A percentile compares a stretch with the other conserved stretches of the same genome.
Conservation (phyloP, 768 basidiomycete genomes). For the Macrolepiota albuminosa region DNA sequence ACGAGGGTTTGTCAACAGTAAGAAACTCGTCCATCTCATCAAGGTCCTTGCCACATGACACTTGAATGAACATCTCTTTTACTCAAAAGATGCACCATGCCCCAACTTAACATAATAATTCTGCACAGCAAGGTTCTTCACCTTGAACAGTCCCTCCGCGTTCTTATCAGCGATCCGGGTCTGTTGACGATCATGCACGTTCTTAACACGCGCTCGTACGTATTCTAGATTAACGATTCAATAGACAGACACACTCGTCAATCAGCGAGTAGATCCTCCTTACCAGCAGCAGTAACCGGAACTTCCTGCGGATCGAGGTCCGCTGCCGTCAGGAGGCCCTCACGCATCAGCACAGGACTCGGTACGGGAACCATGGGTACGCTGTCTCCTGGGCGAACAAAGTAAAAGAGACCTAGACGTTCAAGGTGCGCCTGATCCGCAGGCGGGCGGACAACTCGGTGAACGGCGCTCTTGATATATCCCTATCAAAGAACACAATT, state of each 20-base stretch:
- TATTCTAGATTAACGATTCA: background rate
- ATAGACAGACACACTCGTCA: background rate
- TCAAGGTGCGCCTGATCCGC: conserved; percentile 35
- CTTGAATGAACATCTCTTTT: background rate
- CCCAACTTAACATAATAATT: conserved; percentile 4
- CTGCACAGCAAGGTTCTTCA: conserved; percentile 11
- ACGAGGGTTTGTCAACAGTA: background rate
- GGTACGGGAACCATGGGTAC: conserved; percentile 30
- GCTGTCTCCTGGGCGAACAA: conserved; percentile 35
- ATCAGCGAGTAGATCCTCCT: background rate
- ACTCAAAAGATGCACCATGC: background rate
- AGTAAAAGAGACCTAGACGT: conserved; percentile 44
- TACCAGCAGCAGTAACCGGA: conserved; percentile 1
- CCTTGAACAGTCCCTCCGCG: conserved; percentile 4
- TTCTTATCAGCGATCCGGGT: conserved; percentile 2
- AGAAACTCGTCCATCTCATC: background rate
- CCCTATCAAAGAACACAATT: conserved; percentile 17
- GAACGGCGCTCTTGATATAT: conserved; percentile 43
- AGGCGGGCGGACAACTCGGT: conserved; percentile 46
- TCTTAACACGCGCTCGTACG: conserved; percentile 8
- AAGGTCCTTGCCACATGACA: too few species aligned
- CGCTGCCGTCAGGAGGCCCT: conserved; percentile 22
- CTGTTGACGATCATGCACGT: conserved; percentile 8
- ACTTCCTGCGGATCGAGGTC: background rate
- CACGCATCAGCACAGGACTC: conserved; percentile 38